phyloP scores from a whole-genome alignment of 805 yeast species.

The Metschnikowia arizonensis region DNA sequence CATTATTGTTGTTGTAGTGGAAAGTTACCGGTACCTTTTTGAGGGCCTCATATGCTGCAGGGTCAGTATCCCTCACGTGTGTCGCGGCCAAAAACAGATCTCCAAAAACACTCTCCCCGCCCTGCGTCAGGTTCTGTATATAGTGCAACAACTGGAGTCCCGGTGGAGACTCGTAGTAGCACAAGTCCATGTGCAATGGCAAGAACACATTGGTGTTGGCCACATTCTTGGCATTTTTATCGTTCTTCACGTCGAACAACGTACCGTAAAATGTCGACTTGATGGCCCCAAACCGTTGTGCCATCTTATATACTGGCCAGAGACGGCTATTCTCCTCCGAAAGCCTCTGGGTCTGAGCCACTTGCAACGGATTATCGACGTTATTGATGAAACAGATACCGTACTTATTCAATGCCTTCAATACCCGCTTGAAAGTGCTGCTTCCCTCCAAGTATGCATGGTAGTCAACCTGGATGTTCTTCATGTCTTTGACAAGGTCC shows the following conservation, averaged over 20 bases:
- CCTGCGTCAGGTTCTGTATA: slow-evolving; percentile 49
- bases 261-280: slow-evolving; percentile 70
- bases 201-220: slow-evolving; percentile 63
- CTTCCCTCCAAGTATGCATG: slow-evolving; percentile 35
- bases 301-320: slow-evolving; percentile 40
- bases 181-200: slow-evolving; percentile 74
- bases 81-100: slow-evolving; percentile 67
- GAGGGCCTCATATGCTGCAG: slow-evolving; percentile 60
- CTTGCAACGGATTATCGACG: slow-evolving; percentile 42
- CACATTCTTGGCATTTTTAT: slow-evolving; percentile 46
- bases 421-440: slow-evolving; percentile 31
- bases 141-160: slow-evolving; percentile 70
- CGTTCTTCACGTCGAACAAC: slow-evolving; percentile 60
- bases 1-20: slow-evolving; percentile 60
- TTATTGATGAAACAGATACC: slow-evolving; percentile 57
- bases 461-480: slow-evolving; percentile 28
- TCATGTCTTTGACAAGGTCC: slow-evolving; percentile 22
- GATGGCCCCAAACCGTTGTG: slow-evolving; percentile 60
- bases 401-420: slow-evolving; percentile 46
- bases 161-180: slow-evolving; percentile 78
- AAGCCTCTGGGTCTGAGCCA: slow-evolving; percentile 25
- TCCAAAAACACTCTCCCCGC: slow-evolving; percentile 67
- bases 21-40: slow-evolving; percentile 61
- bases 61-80: slow-evolving; percentile 51
- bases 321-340: slow-evolving; percentile 37